Percentiles rank a stretch among this genome's conserved stretches.
phyloP scores from a whole-genome alignment of 2,329 filamentous ascomycete species.

The Scytalidium lignicola region DNA sequence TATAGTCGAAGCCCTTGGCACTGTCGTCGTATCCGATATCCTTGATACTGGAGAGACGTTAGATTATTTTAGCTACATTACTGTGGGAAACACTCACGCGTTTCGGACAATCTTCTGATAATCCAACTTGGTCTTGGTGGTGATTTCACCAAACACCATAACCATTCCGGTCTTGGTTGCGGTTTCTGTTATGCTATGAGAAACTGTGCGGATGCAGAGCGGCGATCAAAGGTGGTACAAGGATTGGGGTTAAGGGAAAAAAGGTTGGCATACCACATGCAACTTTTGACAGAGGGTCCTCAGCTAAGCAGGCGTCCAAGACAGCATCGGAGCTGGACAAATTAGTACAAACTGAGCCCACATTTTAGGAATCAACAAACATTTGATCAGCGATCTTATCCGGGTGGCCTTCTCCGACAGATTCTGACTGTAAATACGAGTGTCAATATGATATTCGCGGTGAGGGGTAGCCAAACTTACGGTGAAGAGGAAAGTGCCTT shows the following conservation, averaged over 20 bases:
- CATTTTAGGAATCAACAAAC: constrained; percentile 5
- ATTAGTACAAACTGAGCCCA: not conserved
- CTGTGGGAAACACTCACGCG: constrained; percentile 33
- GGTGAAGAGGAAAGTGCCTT: constrained; percentile 80
- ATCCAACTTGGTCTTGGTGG: constrained; percentile 90
- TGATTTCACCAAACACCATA: constrained; percentile 99
- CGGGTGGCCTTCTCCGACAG: constrained; percentile 84
- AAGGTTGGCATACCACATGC: constrained; percentile 54
- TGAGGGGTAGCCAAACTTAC: constrained; percentile 36
- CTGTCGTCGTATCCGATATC: constrained; percentile 98
- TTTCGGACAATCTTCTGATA: constrained; percentile 97
- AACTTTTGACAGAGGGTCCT: constrained; percentile 97
- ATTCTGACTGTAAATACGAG: constrained; percentile 59
- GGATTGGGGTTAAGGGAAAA: not conserved
- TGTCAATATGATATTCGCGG: constrained; percentile 9
- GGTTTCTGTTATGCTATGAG: constrained; percentile 55
- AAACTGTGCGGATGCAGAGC: not conserved
- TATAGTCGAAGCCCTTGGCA: constrained; percentile 98
- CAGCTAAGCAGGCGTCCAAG: constrained; percentile 92
- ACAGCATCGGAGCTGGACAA: constrained; percentile 70
- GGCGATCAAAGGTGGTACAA: not conserved
- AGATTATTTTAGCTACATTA: not conserved
- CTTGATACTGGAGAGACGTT: constrained; percentile 59
- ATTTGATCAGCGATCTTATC: constrained; percentile 99
- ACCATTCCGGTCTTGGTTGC: constrained; percentile 99